Conservation (phyloP, 768 basidiomycete species). For the Mycena polygramma region DNA sequence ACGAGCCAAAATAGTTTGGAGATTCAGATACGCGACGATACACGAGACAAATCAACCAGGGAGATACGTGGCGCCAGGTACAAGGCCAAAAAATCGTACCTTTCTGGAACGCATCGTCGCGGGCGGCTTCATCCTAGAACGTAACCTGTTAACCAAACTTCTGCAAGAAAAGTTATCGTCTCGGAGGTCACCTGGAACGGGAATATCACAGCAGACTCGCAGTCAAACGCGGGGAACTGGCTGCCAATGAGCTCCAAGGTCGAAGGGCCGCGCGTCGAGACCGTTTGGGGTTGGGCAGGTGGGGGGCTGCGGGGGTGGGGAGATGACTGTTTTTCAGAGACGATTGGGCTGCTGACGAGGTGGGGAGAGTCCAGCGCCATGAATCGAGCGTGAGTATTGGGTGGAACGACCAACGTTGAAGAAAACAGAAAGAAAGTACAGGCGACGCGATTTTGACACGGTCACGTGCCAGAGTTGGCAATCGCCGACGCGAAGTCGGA, state of each 20-base stretch:
- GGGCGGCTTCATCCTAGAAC: slow-evolving; percentile 49
- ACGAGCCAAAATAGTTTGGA: not conserved
- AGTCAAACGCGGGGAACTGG: slow-evolving; percentile 47
- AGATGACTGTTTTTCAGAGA: slow-evolving; percentile 19
- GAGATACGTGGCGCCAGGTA: not conserved
- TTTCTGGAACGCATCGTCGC: slow-evolving; percentile 45
- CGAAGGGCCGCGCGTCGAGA: slow-evolving; percentile 10
- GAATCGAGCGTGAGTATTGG: no score
- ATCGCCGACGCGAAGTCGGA: no score
- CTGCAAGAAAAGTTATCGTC: no score
- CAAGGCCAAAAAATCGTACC: slow-evolving; percentile 44
- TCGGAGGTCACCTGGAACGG: slow-evolving; percentile 45
- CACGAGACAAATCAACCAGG: not conserved
- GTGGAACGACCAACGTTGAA: slow-evolving; percentile 6
- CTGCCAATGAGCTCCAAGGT: slow-evolving; percentile 42
- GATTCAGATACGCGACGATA: not conserved
- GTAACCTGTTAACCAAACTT: slow-evolving; percentile 23
- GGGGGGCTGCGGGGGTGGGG: slow-evolving; percentile 26
- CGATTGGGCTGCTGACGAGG: slow-evolving; percentile 13
- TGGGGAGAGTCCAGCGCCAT: slow-evolving; percentile 12
- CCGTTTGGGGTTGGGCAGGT: slow-evolving; percentile 15
- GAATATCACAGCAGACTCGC: slow-evolving; percentile 42
- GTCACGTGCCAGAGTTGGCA: no score
- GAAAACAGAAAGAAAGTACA: not conserved
- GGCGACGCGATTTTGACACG: no score